A percentile compares a stretch with the other conserved stretches of the same genome.
Conservation (phyloP, 768 basidiomycete genomes). For the Polyporus arcularius region DNA sequence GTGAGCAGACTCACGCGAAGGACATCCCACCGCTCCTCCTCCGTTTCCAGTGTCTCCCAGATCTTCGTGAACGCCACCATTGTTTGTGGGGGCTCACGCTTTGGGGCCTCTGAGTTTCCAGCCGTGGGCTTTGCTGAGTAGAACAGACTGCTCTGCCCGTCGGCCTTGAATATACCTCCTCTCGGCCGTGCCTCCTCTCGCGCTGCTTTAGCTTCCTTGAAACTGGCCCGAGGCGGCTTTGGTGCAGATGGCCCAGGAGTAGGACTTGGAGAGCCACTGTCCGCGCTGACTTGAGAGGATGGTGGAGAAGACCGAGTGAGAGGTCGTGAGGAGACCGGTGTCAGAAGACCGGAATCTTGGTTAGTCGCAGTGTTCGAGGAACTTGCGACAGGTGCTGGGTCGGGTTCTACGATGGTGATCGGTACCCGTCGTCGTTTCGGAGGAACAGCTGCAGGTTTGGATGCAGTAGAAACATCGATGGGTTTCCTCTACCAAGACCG, state of each 20-base stretch:
- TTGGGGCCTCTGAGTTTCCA: constrained; percentile 6
- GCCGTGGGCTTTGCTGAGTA: constrained; percentile 5
- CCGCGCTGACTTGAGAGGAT: background rate
- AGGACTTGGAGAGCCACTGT: constrained; percentile 5
- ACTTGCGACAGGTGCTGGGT: constrained; percentile 9
- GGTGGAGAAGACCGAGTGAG: constrained; percentile 5
- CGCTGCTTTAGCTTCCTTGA: constrained; percentile 59
- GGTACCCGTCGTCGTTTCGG: constrained; percentile 61
- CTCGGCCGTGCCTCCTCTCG: constrained; percentile 56
- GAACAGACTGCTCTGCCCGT: constrained; percentile 64
- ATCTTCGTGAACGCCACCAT: constrained; percentile 63
- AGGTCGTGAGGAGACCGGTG: constrained; percentile 42
- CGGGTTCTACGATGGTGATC: constrained; percentile 56
- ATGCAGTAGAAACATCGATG: constrained; percentile 18
- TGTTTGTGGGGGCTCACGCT: constrained; percentile 38
- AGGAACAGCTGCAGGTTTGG: constrained; percentile 1
- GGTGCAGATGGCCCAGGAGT: constrained; percentile 5
- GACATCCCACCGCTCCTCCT: constrained; percentile 55
- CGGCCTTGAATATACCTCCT: constrained; percentile 71
- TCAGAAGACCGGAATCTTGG: constrained; percentile 32
- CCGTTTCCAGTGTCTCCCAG: constrained; percentile 50
- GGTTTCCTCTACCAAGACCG: constrained; percentile 17
- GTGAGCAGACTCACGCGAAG: constrained; percentile 49
- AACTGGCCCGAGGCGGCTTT: constrained; percentile 38
- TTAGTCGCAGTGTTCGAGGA: constrained; percentile 6